Evolutionary conservation across 257 asterid species (phyloP), one percentile per base, ranked within the genome.

Genomic region (Petrea volubilis): DNA sequence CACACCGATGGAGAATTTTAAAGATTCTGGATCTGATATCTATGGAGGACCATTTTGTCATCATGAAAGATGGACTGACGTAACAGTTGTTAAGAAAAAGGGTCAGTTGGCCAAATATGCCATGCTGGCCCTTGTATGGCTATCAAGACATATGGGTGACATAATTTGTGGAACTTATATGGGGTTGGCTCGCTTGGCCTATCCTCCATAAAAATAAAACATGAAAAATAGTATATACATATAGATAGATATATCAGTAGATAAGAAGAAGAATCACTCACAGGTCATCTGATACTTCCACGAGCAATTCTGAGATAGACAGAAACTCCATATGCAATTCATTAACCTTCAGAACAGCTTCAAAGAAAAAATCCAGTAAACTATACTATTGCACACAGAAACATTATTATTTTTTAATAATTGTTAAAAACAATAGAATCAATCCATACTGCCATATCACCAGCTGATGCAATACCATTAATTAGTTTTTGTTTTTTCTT

Each of bases 261-360:
- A 63, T 59, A 50, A 29, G 71, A 60, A 70, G 76, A 57, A 62
- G 74, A 73, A 43, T 41, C 58, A 83, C 96, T 90, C 82, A 95
- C 98, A 95, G 77, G 82, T 92, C 98, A 81, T 92, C 98, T 29
- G 97, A 86, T 70, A 95, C 71, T 84, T 95, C 99, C 67, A 95
- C 97, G 36, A 95, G 95, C 79, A 95, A 82, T 66, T 95, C 99
- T 6, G 98, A 95, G 77, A 79, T 52, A 15, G 98, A 90, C 27
- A 95, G 81, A 78, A 95, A 95, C 59, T 92, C 96, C 98, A 92
- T 92, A 81, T 95, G 98, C 83, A 81, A 73, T 69, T 94, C 95
- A 86, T 89, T 83, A 59, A 91, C 95, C 99, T 94, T 68, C 78
- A 81, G 41, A 77, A 86, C 81, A 88, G 86, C 88, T 81, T 81